Percentiles rank a stretch among this genome's conserved stretches.
Evolutionary conservation across 2,329 filamentous ascomycete genomes (phyloP).

Genomic region (Aspergillus fischeri): DNA sequence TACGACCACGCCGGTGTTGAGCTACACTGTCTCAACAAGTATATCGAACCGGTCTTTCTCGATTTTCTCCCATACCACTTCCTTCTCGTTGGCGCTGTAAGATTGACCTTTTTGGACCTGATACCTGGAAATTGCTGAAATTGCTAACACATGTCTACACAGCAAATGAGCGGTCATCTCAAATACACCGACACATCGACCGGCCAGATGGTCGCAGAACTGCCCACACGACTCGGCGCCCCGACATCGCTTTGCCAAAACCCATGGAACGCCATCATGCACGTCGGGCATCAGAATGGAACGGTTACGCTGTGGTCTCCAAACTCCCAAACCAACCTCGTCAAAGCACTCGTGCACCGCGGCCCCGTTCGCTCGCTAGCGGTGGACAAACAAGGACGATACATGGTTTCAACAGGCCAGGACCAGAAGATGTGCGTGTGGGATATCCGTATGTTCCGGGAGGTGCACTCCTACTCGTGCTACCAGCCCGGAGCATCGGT

Average conservation of each 20-base stretch:
- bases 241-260: conserved; percentile 85
- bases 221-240: conserved; percentile 77
- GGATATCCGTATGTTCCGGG: conserved; percentile 91
- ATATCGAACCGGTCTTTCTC: conserved; percentile 86
- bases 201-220: conserved; percentile 79
- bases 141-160: conserved; percentile 36
- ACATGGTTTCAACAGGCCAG: conserved; percentile 92
- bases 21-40: conserved; percentile 84
- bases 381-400: conserved; percentile 83
- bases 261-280: conserved; percentile 84
- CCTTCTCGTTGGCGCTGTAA: conserved; percentile 76
- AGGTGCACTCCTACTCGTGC: conserved; percentile 85
- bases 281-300: conserved; percentile 92
- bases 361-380: conserved; percentile 84
- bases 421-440: conserved; percentile 91
- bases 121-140: background rate
- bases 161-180: conserved; percentile 74
- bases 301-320: conserved; percentile 95
- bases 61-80: conserved; percentile 97
- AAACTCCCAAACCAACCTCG: conserved; percentile 77
- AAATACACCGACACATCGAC: conserved; percentile 96
- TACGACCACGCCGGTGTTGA: conserved; percentile 91
- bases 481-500: conserved; percentile 77
- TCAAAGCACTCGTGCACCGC: conserved; percentile 84
- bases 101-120: conserved; percentile 28